These are phyloP conservation scores for Phymatotrichopsis omnivora DNA, from an alignment of 2,329 filamentous ascomycete species.

Conservation along the genomic window DNA sequence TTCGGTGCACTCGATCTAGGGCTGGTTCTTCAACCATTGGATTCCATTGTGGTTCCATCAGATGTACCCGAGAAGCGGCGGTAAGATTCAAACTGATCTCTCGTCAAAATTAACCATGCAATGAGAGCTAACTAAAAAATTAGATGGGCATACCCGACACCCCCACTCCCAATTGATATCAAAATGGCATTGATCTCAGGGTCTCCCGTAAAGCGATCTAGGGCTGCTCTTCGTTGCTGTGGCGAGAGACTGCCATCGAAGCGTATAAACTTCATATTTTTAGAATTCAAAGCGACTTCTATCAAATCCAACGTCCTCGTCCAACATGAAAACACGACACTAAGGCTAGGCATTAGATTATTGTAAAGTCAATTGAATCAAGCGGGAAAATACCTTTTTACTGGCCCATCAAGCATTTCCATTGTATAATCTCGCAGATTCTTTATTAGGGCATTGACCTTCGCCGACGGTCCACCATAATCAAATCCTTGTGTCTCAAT, in stretches of 20 bases:
- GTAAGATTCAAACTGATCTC: constrained; percentile 30
- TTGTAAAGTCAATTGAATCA: background rate
- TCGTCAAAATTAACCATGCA: background rate
- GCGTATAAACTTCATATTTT: constrained; percentile 30
- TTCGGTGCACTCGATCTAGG: constrained; percentile 30
- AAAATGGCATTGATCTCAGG: constrained; percentile 30
- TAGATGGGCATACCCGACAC: constrained; percentile 32
- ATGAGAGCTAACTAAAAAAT: background rate
- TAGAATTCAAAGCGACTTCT: constrained; percentile 27
- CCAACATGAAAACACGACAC: constrained; percentile 36
- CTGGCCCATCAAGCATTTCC: background rate
- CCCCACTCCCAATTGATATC: constrained; percentile 34
- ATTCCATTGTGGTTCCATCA: constrained; percentile 35
- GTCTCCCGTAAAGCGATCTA: constrained; percentile 30
- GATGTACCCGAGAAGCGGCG: constrained; percentile 32
- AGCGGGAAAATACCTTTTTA: constrained; percentile 7
- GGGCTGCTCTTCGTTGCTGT: constrained; percentile 26
- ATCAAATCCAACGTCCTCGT: constrained; percentile 34
- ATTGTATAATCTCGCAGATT: constrained; percentile 23
- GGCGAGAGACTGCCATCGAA: constrained; percentile 32
- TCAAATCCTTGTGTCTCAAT: background rate
- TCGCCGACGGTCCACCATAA: constrained; percentile 18
- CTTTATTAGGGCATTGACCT: constrained; percentile 27
- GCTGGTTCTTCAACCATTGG: constrained; percentile 33
- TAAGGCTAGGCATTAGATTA: constrained; percentile 15